Base-by-base conservation (phyloP, 208 protist genomes). In the Trypanosoma lewisi region DNA sequence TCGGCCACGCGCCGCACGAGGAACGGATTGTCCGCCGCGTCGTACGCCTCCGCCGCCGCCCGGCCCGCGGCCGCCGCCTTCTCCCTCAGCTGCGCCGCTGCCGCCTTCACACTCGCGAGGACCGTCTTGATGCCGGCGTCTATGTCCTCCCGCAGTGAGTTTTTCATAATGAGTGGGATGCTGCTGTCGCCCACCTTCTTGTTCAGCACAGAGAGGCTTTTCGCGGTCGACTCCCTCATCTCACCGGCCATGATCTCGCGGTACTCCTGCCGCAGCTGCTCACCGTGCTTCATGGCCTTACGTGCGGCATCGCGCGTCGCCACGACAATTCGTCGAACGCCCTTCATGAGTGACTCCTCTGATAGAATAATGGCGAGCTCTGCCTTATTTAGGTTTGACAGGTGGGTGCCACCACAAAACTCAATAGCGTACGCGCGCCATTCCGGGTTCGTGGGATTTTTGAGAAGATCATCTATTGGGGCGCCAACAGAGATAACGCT, bases 361-460 rank as follows among this genome's bases (percentile, higher is more conserved):
- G 77, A 85, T 21, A 98, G 45, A 56, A 99, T 95, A 49, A 94
- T 85, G 28, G 98, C 98, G 54, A 73, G 37, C 48, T 96, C 73
- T 16, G 94, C 89, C 55, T 98, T 85, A 28, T 71, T 75, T 9
- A 97, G 81, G 48, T 83, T 86, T 27, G 57, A 74, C 9, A 99
- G 75, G 77, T 99, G 97, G 31, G 97, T 99, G 31, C 94, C 94
- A 76, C 98, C 98, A 82, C 98, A 99, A 77, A 99, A 98, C 85
- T 99, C 98, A 28, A 99, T 83, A 2, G 93, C 86, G 75, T 90
- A 97, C 21, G 87, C 69, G n/a, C 75, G 61, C 93, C 85, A 91
- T 77, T 96, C 77, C 34, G 80, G 54, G 54, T 95, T 96, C 36
- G 91, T 80, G 2, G 96, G 96, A 53, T 97, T 78, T 12, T 69